phyloP scores from a whole-genome alignment of 2,329 filamentous ascomycete species.

The Mycosphaerella sp. region DNA sequence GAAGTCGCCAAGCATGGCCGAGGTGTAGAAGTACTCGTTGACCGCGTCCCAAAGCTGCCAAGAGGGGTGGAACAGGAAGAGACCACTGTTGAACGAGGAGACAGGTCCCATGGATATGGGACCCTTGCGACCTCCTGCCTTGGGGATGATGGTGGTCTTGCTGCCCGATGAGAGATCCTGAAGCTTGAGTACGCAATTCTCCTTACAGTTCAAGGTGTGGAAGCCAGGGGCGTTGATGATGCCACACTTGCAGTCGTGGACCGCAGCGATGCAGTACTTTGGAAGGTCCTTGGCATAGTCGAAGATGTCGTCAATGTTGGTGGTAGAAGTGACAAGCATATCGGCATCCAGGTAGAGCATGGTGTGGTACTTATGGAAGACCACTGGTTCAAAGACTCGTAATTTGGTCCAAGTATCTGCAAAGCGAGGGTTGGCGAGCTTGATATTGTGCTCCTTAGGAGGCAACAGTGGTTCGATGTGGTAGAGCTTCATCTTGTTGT shows the following conservation, averaged over 20 bases:
- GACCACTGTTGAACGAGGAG: slow-evolving; percentile 46
- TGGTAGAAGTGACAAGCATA: slow-evolving; percentile 39
- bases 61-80: slow-evolving; percentile 47
- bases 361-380: slow-evolving; percentile 32
- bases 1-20: slow-evolving; percentile 39
- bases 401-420: slow-evolving; percentile 51
- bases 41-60: slow-evolving; percentile 38
- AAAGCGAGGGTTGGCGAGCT: slow-evolving; percentile 46
- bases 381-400: slow-evolving; percentile 44
- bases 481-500: slow-evolving; percentile 39
- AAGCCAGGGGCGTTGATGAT: not conserved
- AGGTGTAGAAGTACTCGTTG: slow-evolving; percentile 37
- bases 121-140: too few relatives aligned
- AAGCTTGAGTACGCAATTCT: slow-evolving; percentile 45
- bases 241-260: slow-evolving; percentile 50
- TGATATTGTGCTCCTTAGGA: slow-evolving; percentile 32
- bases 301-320: slow-evolving; percentile 43
- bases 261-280: slow-evolving; percentile 41
- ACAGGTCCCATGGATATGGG: not conserved
- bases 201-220: slow-evolving; percentile 31
- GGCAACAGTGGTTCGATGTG: slow-evolving; percentile 37
- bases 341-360: slow-evolving; percentile 49
- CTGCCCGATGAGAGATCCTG: slow-evolving; percentile 35
- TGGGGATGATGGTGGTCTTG: slow-evolving; percentile 9
- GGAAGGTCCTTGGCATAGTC: slow-evolving; percentile 33